Evolutionary conservation across 345 rosid species (phyloP).

Genomic region (Aegle marmelos): DNA sequence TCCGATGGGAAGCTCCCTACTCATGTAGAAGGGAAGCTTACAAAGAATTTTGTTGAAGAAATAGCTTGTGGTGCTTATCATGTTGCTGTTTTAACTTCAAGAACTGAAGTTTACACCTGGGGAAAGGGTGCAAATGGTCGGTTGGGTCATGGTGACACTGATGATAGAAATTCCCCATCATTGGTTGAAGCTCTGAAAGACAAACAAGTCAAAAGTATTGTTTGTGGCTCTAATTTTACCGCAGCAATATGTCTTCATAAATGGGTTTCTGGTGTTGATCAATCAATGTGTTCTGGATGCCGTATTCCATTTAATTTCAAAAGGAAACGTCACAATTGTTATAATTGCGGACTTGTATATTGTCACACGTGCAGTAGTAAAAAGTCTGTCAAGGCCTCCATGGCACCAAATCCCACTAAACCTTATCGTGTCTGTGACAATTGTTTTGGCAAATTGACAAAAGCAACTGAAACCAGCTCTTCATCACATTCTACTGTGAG

Average conservation of each 20-base stretch:
- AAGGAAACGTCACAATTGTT: slow-evolving; percentile 77
- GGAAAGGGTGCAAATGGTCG: slow-evolving; percentile 83
- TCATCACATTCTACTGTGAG: slow-evolving; percentile 47
- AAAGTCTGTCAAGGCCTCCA: slow-evolving; percentile 68
- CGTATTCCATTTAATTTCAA: slow-evolving; percentile 64
- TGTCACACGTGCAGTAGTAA: slow-evolving; percentile 75
- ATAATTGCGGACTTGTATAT: slow-evolving; percentile 71
- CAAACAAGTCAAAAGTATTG: slow-evolving; percentile 72
- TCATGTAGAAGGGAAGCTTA: slow-evolving; percentile 65
- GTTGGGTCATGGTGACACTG: slow-evolving; percentile 68
- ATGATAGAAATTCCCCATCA: slow-evolving; percentile 59
- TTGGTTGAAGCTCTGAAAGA: slow-evolving; percentile 66
- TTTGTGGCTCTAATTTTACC: slow-evolving; percentile 66
- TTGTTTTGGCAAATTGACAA: slow-evolving; percentile 57
- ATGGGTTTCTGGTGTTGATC: slow-evolving; percentile 71
- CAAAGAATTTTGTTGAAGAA: slow-evolving; percentile 65
- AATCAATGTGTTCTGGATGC: slow-evolving; percentile 77
- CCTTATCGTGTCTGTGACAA: slow-evolving; percentile 71
- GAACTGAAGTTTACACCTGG: slow-evolving; percentile 82
- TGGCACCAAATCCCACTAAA: slow-evolving; percentile 77
- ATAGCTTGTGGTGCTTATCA: slow-evolving; percentile 79
- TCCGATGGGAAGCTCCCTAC: slow-evolving; percentile 64
- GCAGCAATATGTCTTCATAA: slow-evolving; percentile 80
- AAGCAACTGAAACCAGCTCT: slow-evolving; percentile 48
- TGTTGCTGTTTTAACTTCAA: slow-evolving; percentile 71